Evolutionary conservation across 2,329 filamentous ascomycete species (phyloP), one percentile per base, ranked within the genome.

Genomic region (Monosporascus sp.): DNA sequence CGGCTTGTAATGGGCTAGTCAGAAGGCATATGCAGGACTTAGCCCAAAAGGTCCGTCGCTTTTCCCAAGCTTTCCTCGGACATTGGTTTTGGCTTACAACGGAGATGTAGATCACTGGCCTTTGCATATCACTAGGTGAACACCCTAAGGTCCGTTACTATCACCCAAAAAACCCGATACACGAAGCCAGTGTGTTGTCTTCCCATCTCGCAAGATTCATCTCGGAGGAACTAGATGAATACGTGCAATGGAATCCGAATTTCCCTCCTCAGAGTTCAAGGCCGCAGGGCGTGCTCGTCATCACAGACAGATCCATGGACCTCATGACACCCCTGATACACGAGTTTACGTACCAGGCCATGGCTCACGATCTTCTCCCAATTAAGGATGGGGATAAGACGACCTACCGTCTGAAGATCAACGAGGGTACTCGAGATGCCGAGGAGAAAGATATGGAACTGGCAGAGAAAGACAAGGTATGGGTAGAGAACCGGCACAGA

Each of bases 301-400:
- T 99, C 56, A 89, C 91, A 1, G 94, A 97, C 69, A 83, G 94
- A 56, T 90, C 91, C 7, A 94, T 99, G 88, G 94, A 99, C 68
- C 72, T 97, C 3, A 84, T 88, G 73, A 86, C 93, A 0, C 94
- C 94, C 1, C 73, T 97, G 11, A 68, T 97, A 4, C 94, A 99
- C 71, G 94, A 99, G 65, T 97, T 99, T 68, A 97, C 94, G 14
- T 99, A 97, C 68, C 94, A 99, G 71, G 91, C 94, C 49, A 97
- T 99, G 93, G 93, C 90, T 3, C 90, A 97, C 69, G 94, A 99
- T 67, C 76, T 99, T 8, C 75, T 99, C 31, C 88, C 88, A 0
- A 90, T 99, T 65, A 85, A 88, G 63, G 94, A 97, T 51, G 87
- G 83, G 24, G 91, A 96, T 59, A 96, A 94, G 68, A 81, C 95